Evolutionary conservation across 2,329 filamentous ascomycete genomes (phyloP).

Genomic region (Didymella sp.): DNA sequence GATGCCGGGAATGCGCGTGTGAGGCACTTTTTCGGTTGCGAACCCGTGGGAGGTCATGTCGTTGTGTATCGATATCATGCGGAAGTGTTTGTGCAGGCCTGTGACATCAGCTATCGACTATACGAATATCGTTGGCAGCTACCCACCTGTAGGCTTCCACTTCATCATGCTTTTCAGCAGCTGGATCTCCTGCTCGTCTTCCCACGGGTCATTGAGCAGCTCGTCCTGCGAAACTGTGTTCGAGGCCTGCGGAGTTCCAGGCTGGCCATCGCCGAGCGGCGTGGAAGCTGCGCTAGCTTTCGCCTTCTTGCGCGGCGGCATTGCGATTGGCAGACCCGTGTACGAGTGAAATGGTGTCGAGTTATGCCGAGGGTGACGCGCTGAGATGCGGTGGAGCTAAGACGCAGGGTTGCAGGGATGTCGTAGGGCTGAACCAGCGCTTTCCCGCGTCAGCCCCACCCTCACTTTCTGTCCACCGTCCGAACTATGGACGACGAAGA

Average conservation of each 20-base stretch:
- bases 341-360: slow-evolving; percentile 2
- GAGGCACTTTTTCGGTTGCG: slow-evolving; percentile 71
- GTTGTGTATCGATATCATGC: slow-evolving; percentile 56
- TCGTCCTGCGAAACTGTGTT: slow-evolving; percentile 61
- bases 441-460: slow-evolving; percentile 42
- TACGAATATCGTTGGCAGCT: too few relatives aligned
- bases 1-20: slow-evolving; percentile 89
- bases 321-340: slow-evolving; percentile 42
- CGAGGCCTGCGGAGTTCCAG: slow-evolving; percentile 51
- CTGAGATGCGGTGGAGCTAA: slow-evolving; percentile 21
- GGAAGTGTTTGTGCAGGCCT: slow-evolving; percentile 64
- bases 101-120: slow-evolving; percentile 31
- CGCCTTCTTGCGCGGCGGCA: slow-evolving; percentile 75
- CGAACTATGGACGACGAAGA: slow-evolving; percentile 42
- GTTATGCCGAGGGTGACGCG: slow-evolving; percentile 7
- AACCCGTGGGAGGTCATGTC: slow-evolving; percentile 63
- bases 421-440: slow-evolving; percentile 38
- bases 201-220: slow-evolving; percentile 78
- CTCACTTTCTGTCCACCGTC: slow-evolving; percentile 13
- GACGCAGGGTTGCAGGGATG: slow-evolving; percentile 28
- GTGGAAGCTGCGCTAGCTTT: slow-evolving; percentile 65
- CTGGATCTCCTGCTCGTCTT: slow-evolving; percentile 91
- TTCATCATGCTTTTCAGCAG: slow-evolving; percentile 91
- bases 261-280: slow-evolving; percentile 52
- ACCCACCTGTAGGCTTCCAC: slow-evolving; percentile 87